phyloP scores from a whole-genome alignment of 2,329 filamentous ascomycete species.

The Coniochaeta prunicola region DNA sequence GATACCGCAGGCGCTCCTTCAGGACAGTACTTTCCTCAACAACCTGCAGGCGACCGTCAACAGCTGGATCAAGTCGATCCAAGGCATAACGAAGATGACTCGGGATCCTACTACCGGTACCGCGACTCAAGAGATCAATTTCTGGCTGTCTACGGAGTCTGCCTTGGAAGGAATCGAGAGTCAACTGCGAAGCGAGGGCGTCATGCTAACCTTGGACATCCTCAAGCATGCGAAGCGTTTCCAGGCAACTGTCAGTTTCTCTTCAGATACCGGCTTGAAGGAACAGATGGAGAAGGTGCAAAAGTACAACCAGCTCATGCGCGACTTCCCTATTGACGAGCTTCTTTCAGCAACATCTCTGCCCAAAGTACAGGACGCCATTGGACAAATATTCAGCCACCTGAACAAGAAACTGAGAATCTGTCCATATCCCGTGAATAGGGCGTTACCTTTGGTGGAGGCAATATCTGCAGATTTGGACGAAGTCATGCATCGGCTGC shows the following conservation, averaged over 20 bases:
- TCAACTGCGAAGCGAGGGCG: constrained; percentile 82
- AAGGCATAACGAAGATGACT: constrained; percentile 89
- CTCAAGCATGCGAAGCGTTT: constrained; percentile 96
- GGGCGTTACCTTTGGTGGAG: constrained; percentile 90
- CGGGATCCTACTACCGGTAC: constrained; percentile 70
- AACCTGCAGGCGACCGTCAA: constrained; percentile 90
- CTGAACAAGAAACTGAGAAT: constrained; percentile 97
- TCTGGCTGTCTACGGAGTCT: constrained; percentile 96
- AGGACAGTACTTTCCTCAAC: constrained; percentile 89
- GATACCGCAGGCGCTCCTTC: constrained; percentile 67
- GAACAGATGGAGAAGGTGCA: constrained; percentile 94
- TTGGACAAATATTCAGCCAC: constrained; percentile 85
- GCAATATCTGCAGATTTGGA: constrained; percentile 94
- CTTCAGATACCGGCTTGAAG: constrained; percentile 89
- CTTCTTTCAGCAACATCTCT: constrained; percentile 86
- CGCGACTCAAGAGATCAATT: constrained; percentile 96
- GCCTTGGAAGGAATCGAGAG: constrained; percentile 86
- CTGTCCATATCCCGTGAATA: constrained; percentile 87
- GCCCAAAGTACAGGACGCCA: constrained; percentile 79
- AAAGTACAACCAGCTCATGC: constrained; percentile 98
- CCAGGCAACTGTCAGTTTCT: constrained; percentile 94
- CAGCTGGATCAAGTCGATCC: constrained; percentile 97
- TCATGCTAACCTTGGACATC: constrained; percentile 86
- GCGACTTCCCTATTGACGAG: constrained; percentile 94
- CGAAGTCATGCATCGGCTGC: constrained; percentile 72